phyloP scores from a whole-genome alignment of 2,329 filamentous ascomycete genomes.

The Colletotrichum sp. region DNA sequence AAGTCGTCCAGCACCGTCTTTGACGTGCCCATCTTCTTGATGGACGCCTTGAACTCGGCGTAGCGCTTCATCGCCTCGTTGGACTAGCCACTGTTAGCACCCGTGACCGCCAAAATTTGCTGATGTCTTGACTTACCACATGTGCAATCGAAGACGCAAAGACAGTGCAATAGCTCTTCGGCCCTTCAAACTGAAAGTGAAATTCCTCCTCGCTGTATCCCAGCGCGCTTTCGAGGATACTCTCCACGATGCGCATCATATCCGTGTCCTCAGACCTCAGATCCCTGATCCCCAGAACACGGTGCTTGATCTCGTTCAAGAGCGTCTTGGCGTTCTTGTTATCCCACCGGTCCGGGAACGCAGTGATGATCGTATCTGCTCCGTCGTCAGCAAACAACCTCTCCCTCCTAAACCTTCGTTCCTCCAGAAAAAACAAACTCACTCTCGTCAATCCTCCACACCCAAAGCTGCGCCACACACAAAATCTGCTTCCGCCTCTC shows the following conservation, averaged over 20 bases:
- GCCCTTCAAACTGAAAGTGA: constrained; percentile 23
- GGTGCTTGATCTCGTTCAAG: constrained; percentile 22
- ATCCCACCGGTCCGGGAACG: constrained; percentile 23
- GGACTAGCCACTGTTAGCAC: background rate
- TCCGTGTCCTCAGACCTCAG: constrained; percentile 11
- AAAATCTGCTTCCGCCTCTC: constrained; percentile 32
- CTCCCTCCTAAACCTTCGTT: background rate
- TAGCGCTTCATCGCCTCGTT: constrained; percentile 25
- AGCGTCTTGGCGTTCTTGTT: constrained; percentile 25
- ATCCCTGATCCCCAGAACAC: constrained; percentile 6
- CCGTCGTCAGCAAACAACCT: background rate
- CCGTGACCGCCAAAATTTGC: too few relatives aligned
- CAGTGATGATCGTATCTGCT: constrained; percentile 20
- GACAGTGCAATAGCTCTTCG: constrained; percentile 18
- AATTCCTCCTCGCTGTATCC: constrained; percentile 23
- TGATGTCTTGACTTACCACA: too few relatives aligned
- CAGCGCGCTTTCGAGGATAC: constrained; percentile 11
- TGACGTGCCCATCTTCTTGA: constrained; percentile 22
- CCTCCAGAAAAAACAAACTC: background rate
- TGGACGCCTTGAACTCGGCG: constrained; percentile 17
- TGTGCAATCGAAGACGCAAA: constrained; percentile 19
- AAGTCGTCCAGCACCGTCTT: constrained; percentile 24
- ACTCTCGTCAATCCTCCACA: constrained; percentile 24
- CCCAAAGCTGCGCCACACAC: constrained; percentile 28
- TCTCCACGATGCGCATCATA: constrained; percentile 15